Evolutionary conservation across 768 basidiomycete genomes (phyloP), one percentile per base, ranked within the genome.

Genomic region (Suillus plorans): DNA sequence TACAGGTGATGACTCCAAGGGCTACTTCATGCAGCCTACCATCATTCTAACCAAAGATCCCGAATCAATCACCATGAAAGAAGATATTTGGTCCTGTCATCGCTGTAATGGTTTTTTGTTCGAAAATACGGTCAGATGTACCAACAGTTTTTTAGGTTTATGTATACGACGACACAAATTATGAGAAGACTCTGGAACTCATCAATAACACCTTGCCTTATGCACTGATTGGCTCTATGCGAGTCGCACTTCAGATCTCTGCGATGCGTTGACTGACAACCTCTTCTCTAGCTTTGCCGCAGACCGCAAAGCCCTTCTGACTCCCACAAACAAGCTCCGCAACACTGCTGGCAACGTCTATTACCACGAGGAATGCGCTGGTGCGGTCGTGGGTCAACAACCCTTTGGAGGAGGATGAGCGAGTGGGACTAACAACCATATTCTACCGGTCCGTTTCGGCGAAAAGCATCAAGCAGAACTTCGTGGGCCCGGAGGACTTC

Each of bases 331-430:
- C 79, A 84, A 84, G 62, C 85, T 99, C 50, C 90, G 95, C 64
- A 91, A 97, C 79, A 83, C 95, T 1, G 94, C 97, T 4, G 97
- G 97, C 4, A 99, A 98, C 76, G 88, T 97, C 64, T 99, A 99
- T 81, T 94, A 95, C 80, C 97, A 98, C 77, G 96, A 98, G 70
- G 96, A 97, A 77, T 99, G 95, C 78, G 98, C 97, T 2, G 95
- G 95, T 41, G 95, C 95, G 25, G 92, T 94, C 58, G 95, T 99
- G 44, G 96, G 95, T 10, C 96, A 98, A 76, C 96, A 99, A 78
- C 97, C 97, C 14, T 99, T 99, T 74, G 97, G 97, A 58, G 97
- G 97, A 37, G 93, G 88, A 2, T 87, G 96, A 44, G 91, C 85
- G 42, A 94, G 91, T 73, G 97, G 97, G 34, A 99, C 97, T 67